Evolutionary conservation across 2,329 filamentous ascomycete species (phyloP), one percentile per base, ranked within the genome.

Genomic region (Alternaria incomplexa): DNA sequence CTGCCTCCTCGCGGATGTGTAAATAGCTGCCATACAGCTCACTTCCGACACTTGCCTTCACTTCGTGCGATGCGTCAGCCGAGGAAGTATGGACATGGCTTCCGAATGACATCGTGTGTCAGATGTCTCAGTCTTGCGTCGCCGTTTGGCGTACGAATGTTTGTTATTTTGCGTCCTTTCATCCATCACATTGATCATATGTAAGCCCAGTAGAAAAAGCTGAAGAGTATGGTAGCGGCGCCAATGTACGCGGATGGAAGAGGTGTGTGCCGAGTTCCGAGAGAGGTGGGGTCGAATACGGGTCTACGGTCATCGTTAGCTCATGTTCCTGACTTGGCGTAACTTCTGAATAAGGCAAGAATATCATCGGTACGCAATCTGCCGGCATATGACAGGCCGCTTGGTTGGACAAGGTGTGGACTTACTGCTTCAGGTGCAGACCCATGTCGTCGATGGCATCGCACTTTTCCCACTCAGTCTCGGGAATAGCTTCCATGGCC

Each of bases 371-470:
- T 11, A 30, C 40, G 25, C 40, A 45, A 20, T 51, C 48, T 32
- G 28, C 48, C 15, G 40, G 36, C 11, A 26, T 12, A 10, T 10
- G 22, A 23, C 17, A 26, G 25, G n/a, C n/a, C 25, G 20, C n/a
- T 15, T 17, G 47, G 8, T 10, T 26, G 28, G 20, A 36, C 0
- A 8, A 12, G 5, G 44, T 26, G 30, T 54, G 22, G 9, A 73
- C 77, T 72, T 68, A 79, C 76, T 77, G 73, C 44, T 74, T 69
- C 22, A 76, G 22, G 28, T 74, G 71, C 52, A 76, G 32, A 3
- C 74, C 73, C 69, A 77, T 69, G 10, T 61, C 65, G n/a, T 61
- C 52, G 32, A 79, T 69, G 45, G 70, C 52, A 5, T 63, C 53
- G 53, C 77, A 80, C 44, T 66, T 62, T 2, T 66, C 32, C 67